These are phyloP conservation scores for Arachnomyces sp. DNA, from an alignment of 2,329 filamentous ascomycete species.

Conservation along the genomic window DNA sequence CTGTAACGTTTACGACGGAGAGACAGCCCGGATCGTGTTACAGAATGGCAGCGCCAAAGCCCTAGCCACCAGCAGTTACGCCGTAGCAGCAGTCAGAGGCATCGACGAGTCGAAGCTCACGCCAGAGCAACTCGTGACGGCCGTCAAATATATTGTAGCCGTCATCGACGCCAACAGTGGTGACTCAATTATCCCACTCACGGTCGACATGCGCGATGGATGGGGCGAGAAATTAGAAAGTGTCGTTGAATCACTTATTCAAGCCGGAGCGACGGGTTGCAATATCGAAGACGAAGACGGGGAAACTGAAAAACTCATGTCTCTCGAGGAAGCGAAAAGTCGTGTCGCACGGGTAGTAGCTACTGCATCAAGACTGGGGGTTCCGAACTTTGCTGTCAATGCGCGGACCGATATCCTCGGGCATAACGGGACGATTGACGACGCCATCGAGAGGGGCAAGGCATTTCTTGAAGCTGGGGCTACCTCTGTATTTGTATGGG, in stretches of 20 bases:
- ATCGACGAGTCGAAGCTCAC: slow-evolving; percentile 41
- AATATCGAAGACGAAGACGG: slow-evolving; percentile 48
- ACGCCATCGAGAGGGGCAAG: slow-evolving; percentile 43
- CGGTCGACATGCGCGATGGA: slow-evolving; percentile 50
- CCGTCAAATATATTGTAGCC: slow-evolving; percentile 35
- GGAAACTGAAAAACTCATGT: slow-evolving; percentile 26
- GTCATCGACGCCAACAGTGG: slow-evolving; percentile 23
- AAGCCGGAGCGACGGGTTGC: slow-evolving; percentile 42
- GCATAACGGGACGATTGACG: slow-evolving; percentile 28
- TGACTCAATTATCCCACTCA: slow-evolving; percentile 33
- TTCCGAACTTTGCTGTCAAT: slow-evolving; percentile 46
- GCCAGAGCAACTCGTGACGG: slow-evolving; percentile 42
- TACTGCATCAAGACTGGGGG: slow-evolving; percentile 37
- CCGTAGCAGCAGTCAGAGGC: slow-evolving; percentile 37
- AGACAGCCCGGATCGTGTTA: slow-evolving; percentile 38
- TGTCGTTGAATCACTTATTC: slow-evolving; percentile 34
- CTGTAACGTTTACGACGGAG: slow-evolving; percentile 47
- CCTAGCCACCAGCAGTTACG: slow-evolving; percentile 40
- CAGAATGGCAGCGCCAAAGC: slow-evolving; percentile 29
- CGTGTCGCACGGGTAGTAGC: slow-evolving; percentile 37
- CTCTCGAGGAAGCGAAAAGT: slow-evolving; percentile 34
- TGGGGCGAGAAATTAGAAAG: slow-evolving; percentile 41
- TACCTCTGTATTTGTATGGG: slow-evolving; percentile 50
- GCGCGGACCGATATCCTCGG: slow-evolving; percentile 47
- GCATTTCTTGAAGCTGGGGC: slow-evolving; percentile 48